Evolutionary conservation across 1,284 basidiomycete genomes (phyloP), one percentile per base, ranked within the genome.

Genomic region (Cutaneotrichosporon cavernicola): DNA sequence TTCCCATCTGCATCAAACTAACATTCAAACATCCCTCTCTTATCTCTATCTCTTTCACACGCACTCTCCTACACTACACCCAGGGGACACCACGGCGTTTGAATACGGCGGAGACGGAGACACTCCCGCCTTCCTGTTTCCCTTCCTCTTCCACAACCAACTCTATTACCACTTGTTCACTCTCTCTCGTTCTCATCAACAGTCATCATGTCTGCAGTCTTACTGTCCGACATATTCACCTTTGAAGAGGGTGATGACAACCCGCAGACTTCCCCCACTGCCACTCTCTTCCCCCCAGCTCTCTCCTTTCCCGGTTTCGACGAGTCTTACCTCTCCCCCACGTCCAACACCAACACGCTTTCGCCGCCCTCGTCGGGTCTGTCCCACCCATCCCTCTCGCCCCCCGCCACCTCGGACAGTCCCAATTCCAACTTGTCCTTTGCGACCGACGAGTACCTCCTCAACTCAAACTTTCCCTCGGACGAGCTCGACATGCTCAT

Each of bases 401-500:
- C 73, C 6, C 70, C 71, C 38, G 70, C 72, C 10, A 70, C 70
- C 5, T 69, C 69, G 18, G 66, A 67, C 66, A 73, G 70, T 16
- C 76, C 77, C 16, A 65, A 63, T 34, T 75, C 73, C 9, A 72
- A 61, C 49, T 72, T 74, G 52, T 76, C 77, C 3, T 58, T 68
- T 10, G 67, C 62, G 14, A 70, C 72, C 5, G 76, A 76, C 62
- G 77, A 79, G 55, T 72, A 73, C 56, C 63, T 76, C 5, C 64
- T 78, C 43, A 66, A 66, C 60, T 69, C 61, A 47, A 68, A 57
- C 52, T 75, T 75, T 60, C 63, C 65, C 18, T 56, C 71, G 2
- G 65, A 66, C 47, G 76, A 76, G 49, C 68, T 78, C n/a, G 76
- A 78, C 64, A 66, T 74, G 63, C 65, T 78, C 56, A 70, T 77